phyloP scores from a whole-genome alignment of 768 basidiomycete genomes.

The Lactarius sanguifluus region DNA sequence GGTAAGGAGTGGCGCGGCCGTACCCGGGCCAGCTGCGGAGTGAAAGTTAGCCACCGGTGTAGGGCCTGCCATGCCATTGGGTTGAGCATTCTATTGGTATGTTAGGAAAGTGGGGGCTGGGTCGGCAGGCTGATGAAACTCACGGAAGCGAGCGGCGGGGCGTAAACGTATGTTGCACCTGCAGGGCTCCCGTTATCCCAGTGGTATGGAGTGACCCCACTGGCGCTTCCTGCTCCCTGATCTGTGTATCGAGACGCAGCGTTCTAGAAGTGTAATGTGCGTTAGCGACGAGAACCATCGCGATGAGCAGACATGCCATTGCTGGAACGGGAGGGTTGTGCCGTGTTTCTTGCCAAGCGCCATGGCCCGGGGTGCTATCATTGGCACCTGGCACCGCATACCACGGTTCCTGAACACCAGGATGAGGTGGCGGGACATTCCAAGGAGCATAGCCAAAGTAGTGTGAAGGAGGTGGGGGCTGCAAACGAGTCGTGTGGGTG shows the following conservation, averaged over 20 bases:
- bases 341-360: conserved; percentile 1
- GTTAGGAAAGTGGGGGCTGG: not conserved
- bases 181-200: not conserved
- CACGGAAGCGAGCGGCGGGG: not conserved
- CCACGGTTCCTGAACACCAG: not conserved
- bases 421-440: not conserved
- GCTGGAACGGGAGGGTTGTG: not conserved
- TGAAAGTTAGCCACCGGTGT: not conserved
- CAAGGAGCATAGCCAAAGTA: not conserved
- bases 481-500: not conserved
- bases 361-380: not conserved
- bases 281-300: not conserved
- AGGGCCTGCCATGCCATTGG: too few relatives aligned
- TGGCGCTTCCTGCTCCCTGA: not conserved
- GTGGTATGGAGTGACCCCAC: not conserved
- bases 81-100: not conserved
- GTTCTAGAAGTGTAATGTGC: not conserved
- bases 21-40: not conserved
- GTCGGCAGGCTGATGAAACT: too few relatives aligned
- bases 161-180: not conserved
- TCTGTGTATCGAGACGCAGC: not conserved
- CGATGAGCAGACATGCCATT: not conserved
- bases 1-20: not conserved
- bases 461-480: not conserved
- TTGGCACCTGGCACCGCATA: not conserved